A percentile compares a stretch with the other conserved stretches of the same genome.
Conservation (phyloP, 2,329 filamentous ascomycete genomes). For the Penicillium sp. region DNA sequence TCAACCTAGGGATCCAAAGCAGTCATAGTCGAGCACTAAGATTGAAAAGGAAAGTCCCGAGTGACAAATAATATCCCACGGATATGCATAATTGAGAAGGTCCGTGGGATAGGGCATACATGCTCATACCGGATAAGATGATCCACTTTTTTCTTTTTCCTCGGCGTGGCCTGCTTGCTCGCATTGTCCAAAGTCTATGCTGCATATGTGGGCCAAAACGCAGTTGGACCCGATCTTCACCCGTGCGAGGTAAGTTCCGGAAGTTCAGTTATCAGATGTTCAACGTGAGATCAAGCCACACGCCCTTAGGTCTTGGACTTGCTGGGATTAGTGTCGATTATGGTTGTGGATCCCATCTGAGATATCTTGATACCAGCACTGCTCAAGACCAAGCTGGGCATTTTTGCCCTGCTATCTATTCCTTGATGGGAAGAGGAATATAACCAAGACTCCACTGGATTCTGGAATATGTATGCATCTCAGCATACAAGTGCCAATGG, state of each 20-base stretch:
- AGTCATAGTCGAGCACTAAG: background rate
- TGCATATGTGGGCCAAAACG: conserved; percentile 4
- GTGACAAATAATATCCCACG: conserved; percentile 11
- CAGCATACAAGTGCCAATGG: conserved; percentile 17
- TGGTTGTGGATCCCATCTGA: background rate
- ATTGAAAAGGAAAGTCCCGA: background rate
- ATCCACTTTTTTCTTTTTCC: conserved; percentile 16
- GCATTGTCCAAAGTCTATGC: conserved; percentile 1
- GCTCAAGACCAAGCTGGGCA: background rate
- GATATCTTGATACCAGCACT: background rate
- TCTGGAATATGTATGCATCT: conserved; percentile 4
- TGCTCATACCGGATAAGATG: conserved; percentile 12
- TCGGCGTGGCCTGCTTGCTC: conserved; percentile 4
- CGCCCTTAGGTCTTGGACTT: background rate
- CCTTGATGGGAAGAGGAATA: background rate
- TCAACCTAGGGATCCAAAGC: background rate
- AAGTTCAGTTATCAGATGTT: conserved; percentile 12
- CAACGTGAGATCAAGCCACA: background rate
- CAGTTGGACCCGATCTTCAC: conserved; percentile 4
- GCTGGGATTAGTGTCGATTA: background rate
- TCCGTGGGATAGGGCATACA: conserved; percentile 17
- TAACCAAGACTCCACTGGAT: conserved; percentile 4
- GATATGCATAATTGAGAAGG: conserved; percentile 11
- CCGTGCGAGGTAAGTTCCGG: conserved; percentile 1
- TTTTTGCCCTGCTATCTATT: background rate